Base-by-base conservation (phyloP, 306 rosid species). In the Sicyos edulis region DNA sequence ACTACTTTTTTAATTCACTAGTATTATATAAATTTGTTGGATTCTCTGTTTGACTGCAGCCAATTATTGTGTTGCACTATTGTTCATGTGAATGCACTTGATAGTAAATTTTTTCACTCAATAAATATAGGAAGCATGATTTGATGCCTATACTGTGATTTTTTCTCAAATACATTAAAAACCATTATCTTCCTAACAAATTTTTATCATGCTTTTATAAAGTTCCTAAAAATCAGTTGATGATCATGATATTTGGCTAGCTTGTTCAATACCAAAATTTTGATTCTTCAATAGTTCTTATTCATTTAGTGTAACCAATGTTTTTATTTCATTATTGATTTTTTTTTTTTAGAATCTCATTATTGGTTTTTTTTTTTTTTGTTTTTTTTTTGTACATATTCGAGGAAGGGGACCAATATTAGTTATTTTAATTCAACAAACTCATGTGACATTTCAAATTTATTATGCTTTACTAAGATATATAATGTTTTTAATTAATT, bases 141-240 rank as follows among this genome's bases (percentile, higher is more conserved):
- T 63, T 64, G 53, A 40, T 62, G 69, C 20, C 70, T 40, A 1
- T 29, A 9, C 51, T 63, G 37, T 37, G 15, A 63, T 8, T 7
- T 8, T 63, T 63, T 37, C 1, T 63, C 26, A 5, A 40, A 17
- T 17, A 9, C 52, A 37, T 65, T 20, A 10, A 37, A 34, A 15
- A 26, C 67, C 19, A 61, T 12, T 14, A 26, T 29, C 19, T 24
- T 29, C 66, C 17, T 8, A 60, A 61, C 49, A 61, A 34, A 32
- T 62, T 34, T 62, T 62, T 26, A 8, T 34, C 69, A n/a, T 63
- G 11, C 69, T 63, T 63, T 63, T 40, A 1, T 19, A 65, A 42
- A 20, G 54, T 65, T 65, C 34, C 51, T 65, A 20, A 65, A 65
- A 44, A 44, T 65, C 71, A 65, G 6, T 44, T 65, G 34, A n/a